phyloP scores from a whole-genome alignment of 805 yeast genomes.

The Wickerhamiella qilinensis region DNA sequence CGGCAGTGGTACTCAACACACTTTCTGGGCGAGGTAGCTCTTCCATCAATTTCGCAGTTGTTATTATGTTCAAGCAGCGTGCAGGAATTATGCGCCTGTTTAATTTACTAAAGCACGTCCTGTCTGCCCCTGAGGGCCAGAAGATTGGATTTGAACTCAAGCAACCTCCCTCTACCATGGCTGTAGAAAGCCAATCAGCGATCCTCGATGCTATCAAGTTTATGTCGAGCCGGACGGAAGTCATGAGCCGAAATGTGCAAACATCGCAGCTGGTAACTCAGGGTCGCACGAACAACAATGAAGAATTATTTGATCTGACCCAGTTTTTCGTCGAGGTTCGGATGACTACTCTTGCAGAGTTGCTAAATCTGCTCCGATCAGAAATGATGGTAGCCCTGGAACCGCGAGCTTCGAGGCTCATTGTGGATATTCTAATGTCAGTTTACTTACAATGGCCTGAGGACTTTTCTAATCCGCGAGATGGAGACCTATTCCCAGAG shows the following conservation, averaged over 20 bases:
- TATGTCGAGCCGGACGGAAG: background rate
- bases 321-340: background rate
- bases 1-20: background rate
- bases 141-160: background rate
- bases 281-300: background rate
- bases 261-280: background rate
- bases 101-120: background rate
- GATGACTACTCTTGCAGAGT: background rate
- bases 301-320: background rate
- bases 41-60: background rate
- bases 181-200: background rate
- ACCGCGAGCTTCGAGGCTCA: background rate
- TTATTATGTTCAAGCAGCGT: conserved; percentile 3
- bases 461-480: background rate
- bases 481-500: background rate
- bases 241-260: background rate
- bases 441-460: background rate
- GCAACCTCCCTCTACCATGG: background rate
- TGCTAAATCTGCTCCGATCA: background rate
- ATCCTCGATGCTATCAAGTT: background rate
- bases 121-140: background rate
- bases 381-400: background rate
- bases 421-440: background rate
- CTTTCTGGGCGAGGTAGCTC: background rate
- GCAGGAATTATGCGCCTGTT: background rate